A percentile compares a stretch with the other conserved stretches of the same genome.
Evolutionary conservation across 2,329 filamentous ascomycete genomes (phyloP).

Genomic region (Colletotrichum orchidophilum): DNA sequence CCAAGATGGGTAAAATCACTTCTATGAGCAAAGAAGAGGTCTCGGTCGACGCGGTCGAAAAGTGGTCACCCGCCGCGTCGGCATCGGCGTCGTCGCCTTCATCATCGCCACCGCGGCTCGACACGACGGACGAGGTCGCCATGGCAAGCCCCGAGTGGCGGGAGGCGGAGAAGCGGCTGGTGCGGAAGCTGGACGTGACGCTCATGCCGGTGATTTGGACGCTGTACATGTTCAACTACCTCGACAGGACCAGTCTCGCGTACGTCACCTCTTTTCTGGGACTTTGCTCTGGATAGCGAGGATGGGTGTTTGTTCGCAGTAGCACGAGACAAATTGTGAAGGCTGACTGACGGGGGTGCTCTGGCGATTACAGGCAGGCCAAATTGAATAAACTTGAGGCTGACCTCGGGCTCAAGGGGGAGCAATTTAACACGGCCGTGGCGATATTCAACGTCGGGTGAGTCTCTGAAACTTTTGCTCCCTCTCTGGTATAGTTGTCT

Average conservation of each 20-base stretch:
- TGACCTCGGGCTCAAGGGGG: slow-evolving; percentile 26
- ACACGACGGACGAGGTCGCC: not conserved
- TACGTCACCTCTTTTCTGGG: slow-evolving; percentile 10
- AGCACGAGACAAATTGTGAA: not conserved
- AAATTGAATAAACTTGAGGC: slow-evolving; percentile 25
- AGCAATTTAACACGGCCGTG: slow-evolving; percentile 30
- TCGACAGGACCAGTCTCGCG: slow-evolving; percentile 33
- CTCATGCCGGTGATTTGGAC: slow-evolving; percentile 35
- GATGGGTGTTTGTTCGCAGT: not conserved
- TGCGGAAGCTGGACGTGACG: slow-evolving; percentile 39
- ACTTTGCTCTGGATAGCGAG: not conserved
- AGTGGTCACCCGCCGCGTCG: not conserved
- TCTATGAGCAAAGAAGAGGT: slow-evolving; percentile 8
- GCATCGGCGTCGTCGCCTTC: not conserved
- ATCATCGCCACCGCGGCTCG: not conserved
- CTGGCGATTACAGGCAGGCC: slow-evolving; percentile 16
- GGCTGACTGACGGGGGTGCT: not conserved
- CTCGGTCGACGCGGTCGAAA: slow-evolving; percentile 4
- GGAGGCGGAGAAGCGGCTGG: slow-evolving; percentile 30
- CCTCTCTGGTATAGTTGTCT: not conserved
- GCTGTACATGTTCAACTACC: slow-evolving; percentile 34
- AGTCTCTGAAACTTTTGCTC: not conserved
- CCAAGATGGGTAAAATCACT: slow-evolving; percentile 1
- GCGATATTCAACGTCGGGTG: slow-evolving; percentile 31
- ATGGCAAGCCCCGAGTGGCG: slow-evolving; percentile 24